Percentiles rank a stretch among this genome's conserved stretches.
phyloP scores from a whole-genome alignment of 352 stramenopile genomes.

The Bremia lactucae region DNA sequence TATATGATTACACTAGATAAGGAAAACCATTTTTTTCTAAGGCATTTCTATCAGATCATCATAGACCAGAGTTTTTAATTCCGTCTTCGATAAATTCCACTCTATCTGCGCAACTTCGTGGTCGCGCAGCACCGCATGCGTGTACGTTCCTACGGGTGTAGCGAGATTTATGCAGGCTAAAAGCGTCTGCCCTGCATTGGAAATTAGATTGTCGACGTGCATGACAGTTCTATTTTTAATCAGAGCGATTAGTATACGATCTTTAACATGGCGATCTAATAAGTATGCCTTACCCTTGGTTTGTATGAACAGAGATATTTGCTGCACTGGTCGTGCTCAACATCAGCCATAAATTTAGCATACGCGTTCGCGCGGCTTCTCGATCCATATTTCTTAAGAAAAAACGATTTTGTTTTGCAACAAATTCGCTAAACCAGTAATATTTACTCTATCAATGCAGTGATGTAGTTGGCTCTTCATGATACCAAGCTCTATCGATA shows the following conservation, averaged over 20 bases:
- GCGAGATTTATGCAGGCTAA: conserved; percentile 42
- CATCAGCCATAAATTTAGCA: conserved; percentile 45
- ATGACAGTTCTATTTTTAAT: conserved; percentile 34
- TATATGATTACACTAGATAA: too few species aligned
- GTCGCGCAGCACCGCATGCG: conserved; percentile 43
- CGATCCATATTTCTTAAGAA: too few species aligned
- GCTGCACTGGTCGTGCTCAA: conserved; percentile 10
- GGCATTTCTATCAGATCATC: too few species aligned
- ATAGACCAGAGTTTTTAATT: conserved; percentile 23
- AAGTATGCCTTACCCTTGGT: conserved; percentile 26
- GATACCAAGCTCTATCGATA: too few species aligned
- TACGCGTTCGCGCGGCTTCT: conserved; percentile 35
- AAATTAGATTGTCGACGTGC: conserved; percentile 21
- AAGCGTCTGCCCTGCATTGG: conserved; percentile 59
- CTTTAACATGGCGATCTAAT: neutral
- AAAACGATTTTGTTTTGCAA: too few species aligned
- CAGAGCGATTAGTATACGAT: neutral
- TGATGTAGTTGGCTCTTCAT: too few species aligned
- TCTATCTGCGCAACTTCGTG: conserved; percentile 44
- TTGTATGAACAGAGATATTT: conserved; percentile 40
- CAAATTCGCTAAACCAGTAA: too few species aligned
- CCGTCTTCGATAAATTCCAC: conserved; percentile 12
- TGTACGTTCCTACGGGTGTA: conserved; percentile 58
- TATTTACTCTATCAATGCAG: too few species aligned
- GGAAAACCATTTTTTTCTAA: too few species aligned